Evolutionary conservation across 2,329 filamentous ascomycete species (phyloP), one percentile per base, ranked within the genome.

Genomic region (Colletotrichum liaoningense): DNA sequence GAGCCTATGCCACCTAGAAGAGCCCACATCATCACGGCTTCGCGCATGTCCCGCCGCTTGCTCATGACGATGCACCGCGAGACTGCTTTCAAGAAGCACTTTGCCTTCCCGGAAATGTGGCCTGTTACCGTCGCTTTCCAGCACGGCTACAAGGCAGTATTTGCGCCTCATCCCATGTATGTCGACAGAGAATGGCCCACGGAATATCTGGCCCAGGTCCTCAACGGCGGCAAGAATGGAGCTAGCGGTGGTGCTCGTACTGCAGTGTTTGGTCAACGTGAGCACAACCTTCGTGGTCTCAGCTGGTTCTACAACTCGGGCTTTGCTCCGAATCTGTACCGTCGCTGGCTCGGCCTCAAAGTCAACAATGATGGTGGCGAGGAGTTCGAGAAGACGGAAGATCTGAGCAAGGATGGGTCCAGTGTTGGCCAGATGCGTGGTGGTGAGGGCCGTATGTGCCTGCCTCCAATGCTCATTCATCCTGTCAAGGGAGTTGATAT

Each of bases 31-130:
- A 96, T 98, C 81, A 96, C 95, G 0, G 93, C 95, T 0, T 93
- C 93, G 1, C 91, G 96, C 66, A 93, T 98, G 84, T 97, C 93
- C 14, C 91, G 92, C 62, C 91, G 91, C 59, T 90, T 98, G 60
- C 88, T 98, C 16, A 86, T 92, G 74, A 93, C 93, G 22, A 98
- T 98, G 96, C 96, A 98, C 85, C 90, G 91, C 68, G 95, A 98
- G 85, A 98, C 95, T 4, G 91, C 92, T 35, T 89, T 94, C 78
- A 92, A 93, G 79, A 95, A 95, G 78, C 94, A 97, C 82, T 94
- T 94, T 76, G 97, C 97, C 86, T 97, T 97, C 81, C 94, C 95
- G 0, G 96, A 98, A 83, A 98, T 98, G 95, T 98, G 95, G 95
- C 94, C 95, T 0, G 93, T 93, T 1, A 97, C 94, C 0, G 92